Evolutionary conservation across 306 rosid genomes (phyloP).

Genomic region (Dryas alaskensis): DNA sequence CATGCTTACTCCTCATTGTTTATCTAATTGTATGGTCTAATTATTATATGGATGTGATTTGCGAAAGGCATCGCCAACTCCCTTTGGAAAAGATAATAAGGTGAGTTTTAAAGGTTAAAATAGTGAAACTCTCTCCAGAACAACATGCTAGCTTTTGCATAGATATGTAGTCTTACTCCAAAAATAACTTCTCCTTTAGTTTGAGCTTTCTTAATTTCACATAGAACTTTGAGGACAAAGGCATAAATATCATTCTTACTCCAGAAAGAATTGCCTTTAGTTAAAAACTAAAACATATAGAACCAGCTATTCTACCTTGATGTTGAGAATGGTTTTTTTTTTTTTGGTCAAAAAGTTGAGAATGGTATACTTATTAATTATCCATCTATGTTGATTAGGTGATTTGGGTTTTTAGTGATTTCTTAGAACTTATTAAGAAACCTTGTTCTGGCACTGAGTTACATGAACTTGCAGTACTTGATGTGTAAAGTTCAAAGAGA

Average conservation of each 20-base stretch:
- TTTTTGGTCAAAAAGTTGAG: slow-evolving; percentile 47
- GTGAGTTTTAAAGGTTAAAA: neutral
- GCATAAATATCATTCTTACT: neutral
- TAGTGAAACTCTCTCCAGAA: neutral
- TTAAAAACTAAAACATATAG: neutral
- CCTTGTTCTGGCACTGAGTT: neutral
- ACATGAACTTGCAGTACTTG: neutral
- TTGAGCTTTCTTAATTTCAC: too few species aligned
- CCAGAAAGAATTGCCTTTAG: neutral
- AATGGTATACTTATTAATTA: neutral
- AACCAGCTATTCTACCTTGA: neutral
- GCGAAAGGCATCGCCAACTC: too few species aligned
- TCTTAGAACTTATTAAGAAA: neutral
- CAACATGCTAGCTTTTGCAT: neutral
- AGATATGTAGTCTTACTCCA: neutral
- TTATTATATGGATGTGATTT: neutral
- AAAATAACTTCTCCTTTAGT: neutral
- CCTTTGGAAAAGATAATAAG: neutral
- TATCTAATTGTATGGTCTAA: slow-evolving; percentile 2
- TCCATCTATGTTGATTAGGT: neutral
- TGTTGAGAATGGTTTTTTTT: neutral
- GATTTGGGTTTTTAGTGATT: neutral
- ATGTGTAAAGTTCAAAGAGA: neutral
- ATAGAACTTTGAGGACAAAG: neutral
- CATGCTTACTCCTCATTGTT: neutral